Evolutionary conservation across 495 filamentous ascomycete species (phyloP).

Genomic region (Penicillium ochrochloron): DNA sequence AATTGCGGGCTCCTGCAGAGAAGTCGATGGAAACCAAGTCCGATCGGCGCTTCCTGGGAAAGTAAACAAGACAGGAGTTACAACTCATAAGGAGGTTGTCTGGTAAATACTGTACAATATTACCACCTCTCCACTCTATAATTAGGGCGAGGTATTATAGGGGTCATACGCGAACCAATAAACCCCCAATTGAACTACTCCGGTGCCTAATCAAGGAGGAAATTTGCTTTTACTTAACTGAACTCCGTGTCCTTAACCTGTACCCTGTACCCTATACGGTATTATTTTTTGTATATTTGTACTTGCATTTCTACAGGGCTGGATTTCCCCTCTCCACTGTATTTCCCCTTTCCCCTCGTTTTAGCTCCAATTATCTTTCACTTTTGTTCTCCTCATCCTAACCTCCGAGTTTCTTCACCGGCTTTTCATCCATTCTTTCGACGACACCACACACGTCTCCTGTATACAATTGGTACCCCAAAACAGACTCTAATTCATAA

Average conservation of each 20-base stretch:
- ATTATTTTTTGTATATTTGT: background rate
- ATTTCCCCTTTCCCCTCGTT: background rate
- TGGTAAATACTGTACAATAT: background rate
- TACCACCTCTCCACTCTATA: background rate
- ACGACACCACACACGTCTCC: background rate
- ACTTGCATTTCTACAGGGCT: slow-evolving; percentile 1
- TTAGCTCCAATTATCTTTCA: background rate
- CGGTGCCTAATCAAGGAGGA: background rate
- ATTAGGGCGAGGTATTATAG: background rate
- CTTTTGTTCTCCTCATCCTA: slow-evolving; percentile 8
- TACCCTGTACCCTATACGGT: background rate
- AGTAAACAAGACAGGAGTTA: no score
- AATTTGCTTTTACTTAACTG: background rate
- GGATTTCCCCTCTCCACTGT: background rate
- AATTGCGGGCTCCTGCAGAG: background rate
- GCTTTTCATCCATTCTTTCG: background rate
- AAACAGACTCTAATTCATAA: background rate
- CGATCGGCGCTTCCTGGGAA: background rate
- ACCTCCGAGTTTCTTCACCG: slow-evolving; percentile 4
- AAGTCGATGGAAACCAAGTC: background rate
- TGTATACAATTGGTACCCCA: background rate
- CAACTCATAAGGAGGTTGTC: no score
- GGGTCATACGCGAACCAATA: slow-evolving; percentile 3
- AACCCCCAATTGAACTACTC: background rate
- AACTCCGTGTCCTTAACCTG: no score